Conservation (phyloP, 306 rosid species). For the Rosa chinensis region DNA sequence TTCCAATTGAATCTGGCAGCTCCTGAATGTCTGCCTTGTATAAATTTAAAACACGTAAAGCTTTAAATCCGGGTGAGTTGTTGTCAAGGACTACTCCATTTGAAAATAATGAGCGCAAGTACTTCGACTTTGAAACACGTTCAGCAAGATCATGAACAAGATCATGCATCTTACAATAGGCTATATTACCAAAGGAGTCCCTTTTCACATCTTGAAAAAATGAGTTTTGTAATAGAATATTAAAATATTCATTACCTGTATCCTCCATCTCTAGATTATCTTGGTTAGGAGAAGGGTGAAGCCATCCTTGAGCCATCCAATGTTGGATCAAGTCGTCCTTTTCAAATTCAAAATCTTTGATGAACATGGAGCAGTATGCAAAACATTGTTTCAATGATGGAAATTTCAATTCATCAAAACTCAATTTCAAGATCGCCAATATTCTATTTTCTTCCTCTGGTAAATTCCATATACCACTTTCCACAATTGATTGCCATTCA, state of each 20-base stretch:
- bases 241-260: not conserved
- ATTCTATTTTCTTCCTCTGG: not conserved
- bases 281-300: not conserved
- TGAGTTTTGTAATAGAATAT: not conserved
- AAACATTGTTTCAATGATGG: not conserved
- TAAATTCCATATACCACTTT: not conserved
- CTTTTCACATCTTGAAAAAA: not conserved
- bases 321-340: not conserved
- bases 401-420: not conserved
- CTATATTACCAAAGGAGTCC: not conserved
- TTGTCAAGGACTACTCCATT: not conserved
- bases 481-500: not conserved
- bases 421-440: not conserved
- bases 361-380: not conserved
- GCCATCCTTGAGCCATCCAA: slow-evolving; percentile 4
- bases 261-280: not conserved
- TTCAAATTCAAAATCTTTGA: not conserved
- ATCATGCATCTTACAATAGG: not conserved
- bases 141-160: not conserved
- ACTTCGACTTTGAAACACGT: not conserved
- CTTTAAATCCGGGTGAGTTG: not conserved
- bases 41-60: not conserved
- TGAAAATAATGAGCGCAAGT: not conserved
- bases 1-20: not conserved
- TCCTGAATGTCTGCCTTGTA: not conserved